Evolutionary conservation across 345 rosid species (phyloP).

Genomic region (Salix suchowensis): DNA sequence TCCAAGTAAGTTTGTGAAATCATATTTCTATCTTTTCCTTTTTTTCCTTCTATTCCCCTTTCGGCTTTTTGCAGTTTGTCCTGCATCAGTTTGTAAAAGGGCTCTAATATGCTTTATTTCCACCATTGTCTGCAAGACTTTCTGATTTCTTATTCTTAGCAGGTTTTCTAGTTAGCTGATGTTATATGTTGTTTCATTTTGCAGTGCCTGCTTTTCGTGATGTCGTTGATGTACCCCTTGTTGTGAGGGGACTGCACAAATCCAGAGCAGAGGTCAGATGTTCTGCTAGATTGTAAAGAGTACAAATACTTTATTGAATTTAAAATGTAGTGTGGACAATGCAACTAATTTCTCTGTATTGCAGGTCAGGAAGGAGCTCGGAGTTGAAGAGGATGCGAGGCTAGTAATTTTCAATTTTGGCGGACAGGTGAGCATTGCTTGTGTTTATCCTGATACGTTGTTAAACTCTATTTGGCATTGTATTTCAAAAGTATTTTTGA

Average conservation of each 20-base stretch:
- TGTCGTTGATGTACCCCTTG: constrained; percentile 89
- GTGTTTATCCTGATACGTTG: background rate
- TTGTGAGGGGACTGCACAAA: constrained; percentile 90
- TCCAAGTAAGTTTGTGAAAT: constrained; percentile 62
- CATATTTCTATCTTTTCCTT: background rate
- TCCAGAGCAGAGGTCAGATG: constrained; percentile 76
- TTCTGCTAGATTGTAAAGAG: background rate
- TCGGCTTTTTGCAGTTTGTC: background rate
- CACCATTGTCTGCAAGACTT: too few species aligned
- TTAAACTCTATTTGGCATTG: too few species aligned
- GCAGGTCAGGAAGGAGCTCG: constrained; percentile 82
- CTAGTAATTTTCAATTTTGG: constrained; percentile 92
- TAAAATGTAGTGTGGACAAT: too few species aligned
- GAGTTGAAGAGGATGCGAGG: constrained; percentile 74
- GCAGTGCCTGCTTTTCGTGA: constrained; percentile 99
- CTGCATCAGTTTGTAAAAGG: background rate
- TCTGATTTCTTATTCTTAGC: too few species aligned
- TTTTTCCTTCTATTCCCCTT: background rate
- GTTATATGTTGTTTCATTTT: background rate
- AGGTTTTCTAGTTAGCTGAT: too few species aligned
- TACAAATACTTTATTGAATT: background rate
- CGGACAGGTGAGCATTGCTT: constrained; percentile 63
- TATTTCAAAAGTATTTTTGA: too few species aligned
- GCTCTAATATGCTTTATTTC: too few species aligned
- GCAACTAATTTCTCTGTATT: too few species aligned